These are phyloP conservation scores for Cyberlindnera meyerae DNA, from an alignment of 805 yeast genomes.

Conservation along the genomic window DNA sequence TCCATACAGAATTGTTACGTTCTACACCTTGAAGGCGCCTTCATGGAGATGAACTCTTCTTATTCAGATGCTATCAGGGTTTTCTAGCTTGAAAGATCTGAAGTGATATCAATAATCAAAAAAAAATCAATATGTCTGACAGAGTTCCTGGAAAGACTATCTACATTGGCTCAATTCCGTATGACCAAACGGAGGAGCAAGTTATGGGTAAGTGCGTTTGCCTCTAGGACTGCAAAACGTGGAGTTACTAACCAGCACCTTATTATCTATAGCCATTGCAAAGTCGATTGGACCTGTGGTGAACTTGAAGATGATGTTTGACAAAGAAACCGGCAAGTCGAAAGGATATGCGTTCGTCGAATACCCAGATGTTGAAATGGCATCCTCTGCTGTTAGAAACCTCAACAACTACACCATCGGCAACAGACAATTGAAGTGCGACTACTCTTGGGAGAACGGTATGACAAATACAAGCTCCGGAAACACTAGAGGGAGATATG, in stretches of 20 bases:
- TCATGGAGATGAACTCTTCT: too few species aligned
- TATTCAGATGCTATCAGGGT: too few species aligned
- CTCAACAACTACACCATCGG: constrained; percentile 76
- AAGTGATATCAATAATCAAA: not conserved
- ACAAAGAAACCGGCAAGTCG: constrained; percentile 83
- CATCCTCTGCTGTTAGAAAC: constrained; percentile 86
- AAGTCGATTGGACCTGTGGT: constrained; percentile 84
- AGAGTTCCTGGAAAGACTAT: constrained; percentile 41
- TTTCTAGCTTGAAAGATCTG: too few species aligned
- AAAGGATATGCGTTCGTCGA: constrained; percentile 88
- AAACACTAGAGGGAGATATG: constrained; percentile 4
- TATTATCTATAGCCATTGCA: constrained; percentile 51
- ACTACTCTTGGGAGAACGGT: constrained; percentile 55
- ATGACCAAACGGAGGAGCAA: constrained; percentile 91
- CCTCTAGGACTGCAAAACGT: too few species aligned
- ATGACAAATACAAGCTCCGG: constrained; percentile 7
- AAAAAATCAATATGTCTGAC: constrained; percentile 10
- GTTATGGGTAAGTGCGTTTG: constrained; percentile 41
- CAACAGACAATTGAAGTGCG: constrained; percentile 65
- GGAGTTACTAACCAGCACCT: constrained; percentile 5
- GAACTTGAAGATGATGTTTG: constrained; percentile 71
- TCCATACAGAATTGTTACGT: too few species aligned
- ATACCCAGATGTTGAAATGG: constrained; percentile 73
- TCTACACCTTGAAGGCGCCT: too few species aligned
- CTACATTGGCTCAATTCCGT: constrained; percentile 84